A percentile compares a stretch with the other conserved stretches of the same genome.
Conservation (phyloP, 2,329 filamentous ascomycete species). For the Tolypocladium guangdongense region DNA sequence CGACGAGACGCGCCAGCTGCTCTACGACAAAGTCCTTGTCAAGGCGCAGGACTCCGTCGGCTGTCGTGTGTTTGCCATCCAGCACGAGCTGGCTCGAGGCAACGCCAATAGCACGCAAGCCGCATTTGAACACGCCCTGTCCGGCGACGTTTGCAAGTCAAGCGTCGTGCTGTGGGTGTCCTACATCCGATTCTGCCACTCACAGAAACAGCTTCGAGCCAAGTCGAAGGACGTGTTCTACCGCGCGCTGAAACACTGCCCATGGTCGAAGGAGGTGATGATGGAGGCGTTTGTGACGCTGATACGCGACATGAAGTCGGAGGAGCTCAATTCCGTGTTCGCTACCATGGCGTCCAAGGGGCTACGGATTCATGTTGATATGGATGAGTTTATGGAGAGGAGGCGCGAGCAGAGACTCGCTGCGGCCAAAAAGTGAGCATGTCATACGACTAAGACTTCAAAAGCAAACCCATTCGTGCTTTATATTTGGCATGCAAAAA, state of each 20-base stretch:
- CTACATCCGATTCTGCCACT: slow-evolving; percentile 37
- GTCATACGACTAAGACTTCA: too few species aligned
- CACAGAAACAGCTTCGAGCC: slow-evolving; percentile 23
- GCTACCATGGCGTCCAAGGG: slow-evolving; percentile 37
- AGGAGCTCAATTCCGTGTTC: slow-evolving; percentile 38
- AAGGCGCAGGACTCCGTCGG: slow-evolving; percentile 28
- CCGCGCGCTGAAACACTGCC: slow-evolving; percentile 34
- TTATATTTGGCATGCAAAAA: too few species aligned
- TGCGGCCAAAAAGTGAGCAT: background rate
- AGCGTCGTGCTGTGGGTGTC: slow-evolving; percentile 36
- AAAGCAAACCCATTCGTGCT: too few species aligned
- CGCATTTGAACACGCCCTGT: slow-evolving; percentile 42
- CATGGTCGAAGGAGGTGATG: slow-evolving; percentile 37
- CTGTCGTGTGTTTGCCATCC: slow-evolving; percentile 38
- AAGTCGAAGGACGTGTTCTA: slow-evolving; percentile 38
- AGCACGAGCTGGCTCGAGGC: slow-evolving; percentile 36
- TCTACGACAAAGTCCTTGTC: slow-evolving; percentile 40
- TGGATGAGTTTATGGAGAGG: slow-evolving; percentile 34
- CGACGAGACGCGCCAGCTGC: slow-evolving; percentile 61
- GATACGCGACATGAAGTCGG: slow-evolving; percentile 30
- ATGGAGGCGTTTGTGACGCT: slow-evolving; percentile 41
- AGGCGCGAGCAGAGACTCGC: slow-evolving; percentile 15
- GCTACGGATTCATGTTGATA: slow-evolving; percentile 37
- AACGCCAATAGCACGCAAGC: slow-evolving; percentile 37
- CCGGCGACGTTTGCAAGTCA: slow-evolving; percentile 24